A percentile compares a stretch with the other conserved stretches of the same genome.
phyloP scores from a whole-genome alignment of 345 rosid species.

The Gossypium turneri region DNA sequence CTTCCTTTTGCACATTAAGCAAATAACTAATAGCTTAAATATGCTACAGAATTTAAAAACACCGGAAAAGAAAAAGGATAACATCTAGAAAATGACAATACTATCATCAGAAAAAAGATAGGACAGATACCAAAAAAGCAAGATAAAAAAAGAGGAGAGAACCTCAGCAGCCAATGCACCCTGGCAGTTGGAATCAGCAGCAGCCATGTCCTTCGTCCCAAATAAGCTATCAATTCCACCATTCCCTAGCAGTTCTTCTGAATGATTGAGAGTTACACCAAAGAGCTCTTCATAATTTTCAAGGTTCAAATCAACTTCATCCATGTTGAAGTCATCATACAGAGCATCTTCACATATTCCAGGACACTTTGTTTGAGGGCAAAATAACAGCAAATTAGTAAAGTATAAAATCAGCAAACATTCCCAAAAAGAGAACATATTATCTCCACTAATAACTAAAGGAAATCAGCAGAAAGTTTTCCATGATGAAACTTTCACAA shows the following conservation, averaged over 20 bases:
- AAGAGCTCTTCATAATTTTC: constrained; percentile 97
- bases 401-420: constrained; percentile 4
- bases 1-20: not conserved
- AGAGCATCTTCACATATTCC: constrained; percentile 51
- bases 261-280: constrained; percentile 68
- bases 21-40: not conserved
- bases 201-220: constrained; percentile 50
- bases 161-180: constrained; percentile 68
- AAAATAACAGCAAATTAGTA: constrained; percentile 38
- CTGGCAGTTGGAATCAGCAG: constrained; percentile 54
- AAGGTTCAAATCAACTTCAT: constrained; percentile 75
- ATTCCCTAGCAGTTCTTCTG: constrained; percentile 77
- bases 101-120: constrained; percentile 8
- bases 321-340: constrained; percentile 63
- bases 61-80: not conserved
- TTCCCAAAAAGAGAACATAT: not conserved
- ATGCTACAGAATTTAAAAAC: not conserved
- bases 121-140: constrained; percentile 21
- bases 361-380: constrained; percentile 39
- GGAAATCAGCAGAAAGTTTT: not conserved
- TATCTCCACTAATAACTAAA: not conserved
- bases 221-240: constrained; percentile 89
- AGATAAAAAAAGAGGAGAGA: constrained; percentile 22
- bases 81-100: not conserved
- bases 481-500: not conserved